Evolutionary conservation across 1,139 yeast species (phyloP).

Genomic region (Taphrina communis): DNA sequence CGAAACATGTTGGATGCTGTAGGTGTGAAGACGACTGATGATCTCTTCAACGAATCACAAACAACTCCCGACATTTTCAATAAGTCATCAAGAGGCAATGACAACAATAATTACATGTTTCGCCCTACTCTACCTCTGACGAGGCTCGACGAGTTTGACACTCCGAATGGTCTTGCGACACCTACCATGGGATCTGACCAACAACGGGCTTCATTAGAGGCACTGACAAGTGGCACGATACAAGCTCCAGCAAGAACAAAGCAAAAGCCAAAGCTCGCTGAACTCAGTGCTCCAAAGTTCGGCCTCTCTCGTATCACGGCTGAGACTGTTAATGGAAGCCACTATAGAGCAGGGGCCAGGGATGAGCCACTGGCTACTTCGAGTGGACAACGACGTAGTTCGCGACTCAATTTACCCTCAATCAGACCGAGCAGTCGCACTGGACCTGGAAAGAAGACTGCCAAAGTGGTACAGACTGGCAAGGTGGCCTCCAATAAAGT

Average conservation of each 20-base stretch:
- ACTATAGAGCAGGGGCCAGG: not conserved
- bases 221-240: constrained; percentile 8
- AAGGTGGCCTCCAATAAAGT: not conserved
- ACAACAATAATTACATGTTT: constrained; percentile 7
- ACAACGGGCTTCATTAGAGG: constrained; percentile 28
- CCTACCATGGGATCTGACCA: constrained; percentile 21
- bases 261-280: constrained; percentile 19
- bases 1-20: not conserved
- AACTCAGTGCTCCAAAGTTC: constrained; percentile 27
- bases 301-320: constrained; percentile 20
- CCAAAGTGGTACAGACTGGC: not conserved
- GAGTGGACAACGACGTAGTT: constrained; percentile 24
- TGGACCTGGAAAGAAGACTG: constrained; percentile 3
- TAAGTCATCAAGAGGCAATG: constrained; percentile 7
- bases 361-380: constrained; percentile 3
- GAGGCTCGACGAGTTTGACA: constrained; percentile 19
- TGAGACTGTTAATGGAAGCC: constrained; percentile 9
- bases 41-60: not conserved
- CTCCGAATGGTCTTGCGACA: constrained; percentile 26
- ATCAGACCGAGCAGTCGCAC: not conserved
- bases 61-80: constrained; percentile 26
- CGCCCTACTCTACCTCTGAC: constrained; percentile 28
- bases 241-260: constrained; percentile 25
- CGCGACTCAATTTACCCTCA: constrained; percentile 20
- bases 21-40: not conserved